These are phyloP conservation scores for Pseudotsuga menziesii DNA, from an alignment of 75 land plant species.

Conservation along the genomic window DNA sequence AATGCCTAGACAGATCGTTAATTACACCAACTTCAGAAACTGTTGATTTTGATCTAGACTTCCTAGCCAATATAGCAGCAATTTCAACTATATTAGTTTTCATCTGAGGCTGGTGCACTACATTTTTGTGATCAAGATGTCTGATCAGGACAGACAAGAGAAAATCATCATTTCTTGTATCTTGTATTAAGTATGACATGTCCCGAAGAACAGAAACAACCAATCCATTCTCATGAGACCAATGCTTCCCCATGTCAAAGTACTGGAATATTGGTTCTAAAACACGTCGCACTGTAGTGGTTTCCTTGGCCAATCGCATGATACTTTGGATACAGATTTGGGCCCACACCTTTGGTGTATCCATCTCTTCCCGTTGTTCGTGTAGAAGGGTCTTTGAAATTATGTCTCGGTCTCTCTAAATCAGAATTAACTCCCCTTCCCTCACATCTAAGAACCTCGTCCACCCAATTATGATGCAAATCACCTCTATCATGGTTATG, in stretches of 20 bases:
- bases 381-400: slow-evolving; percentile 35
- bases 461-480: slow-evolving; percentile 69
- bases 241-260: slow-evolving; percentile 70
- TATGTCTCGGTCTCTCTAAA: slow-evolving; percentile 21
- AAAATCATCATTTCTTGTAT: no score
- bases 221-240: slow-evolving; percentile 62
- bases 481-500: slow-evolving; percentile 35
- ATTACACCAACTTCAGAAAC: no score
- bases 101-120: no score
- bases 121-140: no score
- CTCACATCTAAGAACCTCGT: slow-evolving; percentile 68
- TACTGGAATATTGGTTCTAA: slow-evolving; percentile 82
- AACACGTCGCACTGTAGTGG: slow-evolving; percentile 75
- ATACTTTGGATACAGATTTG: slow-evolving; percentile 89
- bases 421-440: slow-evolving; percentile 30
- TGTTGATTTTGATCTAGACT: no score
- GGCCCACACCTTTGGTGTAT: slow-evolving; percentile 75
- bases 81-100: no score
- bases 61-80: no score
- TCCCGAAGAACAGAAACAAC: slow-evolving; percentile 72
- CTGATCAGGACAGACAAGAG: no score
- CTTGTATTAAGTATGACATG: slow-evolving; percentile 56
- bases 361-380: slow-evolving; percentile 67
- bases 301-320: slow-evolving; percentile 77
- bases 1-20: no score